Conservation (phyloP, 768 basidiomycete species). For the Multifurca ochricompacta region DNA sequence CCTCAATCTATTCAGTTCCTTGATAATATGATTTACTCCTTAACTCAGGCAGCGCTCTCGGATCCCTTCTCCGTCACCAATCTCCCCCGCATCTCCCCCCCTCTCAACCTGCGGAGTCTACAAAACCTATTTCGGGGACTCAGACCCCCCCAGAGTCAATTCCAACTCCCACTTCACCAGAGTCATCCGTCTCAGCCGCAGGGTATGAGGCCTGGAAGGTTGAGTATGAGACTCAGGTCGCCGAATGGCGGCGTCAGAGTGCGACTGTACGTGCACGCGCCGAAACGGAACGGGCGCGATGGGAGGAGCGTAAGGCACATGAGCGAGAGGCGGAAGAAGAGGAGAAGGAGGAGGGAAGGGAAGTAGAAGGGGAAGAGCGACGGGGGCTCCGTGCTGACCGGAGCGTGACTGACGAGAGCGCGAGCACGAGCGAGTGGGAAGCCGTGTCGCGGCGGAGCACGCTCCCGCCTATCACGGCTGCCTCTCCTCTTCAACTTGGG, state of each 20-base stretch:
- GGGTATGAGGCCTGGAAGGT: constrained; percentile 50
- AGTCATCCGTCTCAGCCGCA: constrained; percentile 17
- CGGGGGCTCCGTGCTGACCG: constrained; percentile 1
- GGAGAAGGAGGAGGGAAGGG: constrained; percentile 21
- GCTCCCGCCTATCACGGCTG: background rate
- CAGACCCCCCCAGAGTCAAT: background rate
- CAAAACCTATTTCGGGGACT: too few relatives aligned
- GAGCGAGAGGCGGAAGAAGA: constrained; percentile 28
- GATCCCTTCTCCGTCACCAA: constrained; percentile 17
- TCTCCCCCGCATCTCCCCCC: constrained; percentile 13
- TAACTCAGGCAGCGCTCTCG: constrained; percentile 18
- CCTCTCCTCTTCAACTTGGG: constrained; percentile 9
- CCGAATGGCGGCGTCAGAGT: constrained; percentile 64
- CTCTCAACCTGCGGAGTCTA: constrained; percentile 1
- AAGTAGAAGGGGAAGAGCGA: constrained; percentile 19
- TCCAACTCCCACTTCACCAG: background rate
- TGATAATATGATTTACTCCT: background rate
- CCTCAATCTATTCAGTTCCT: background rate
- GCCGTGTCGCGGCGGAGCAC: constrained; percentile 7
- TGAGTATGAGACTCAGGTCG: constrained; percentile 61
- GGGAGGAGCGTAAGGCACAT: constrained; percentile 57
- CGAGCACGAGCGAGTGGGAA: constrained; percentile 9
- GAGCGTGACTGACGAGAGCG: constrained; percentile 28
- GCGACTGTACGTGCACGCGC: constrained; percentile 68
- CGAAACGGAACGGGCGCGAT: constrained; percentile 61